These are phyloP conservation scores for Neocucurbitaria cava DNA, from an alignment of 2,329 filamentous ascomycete genomes.

Conservation along the genomic window DNA sequence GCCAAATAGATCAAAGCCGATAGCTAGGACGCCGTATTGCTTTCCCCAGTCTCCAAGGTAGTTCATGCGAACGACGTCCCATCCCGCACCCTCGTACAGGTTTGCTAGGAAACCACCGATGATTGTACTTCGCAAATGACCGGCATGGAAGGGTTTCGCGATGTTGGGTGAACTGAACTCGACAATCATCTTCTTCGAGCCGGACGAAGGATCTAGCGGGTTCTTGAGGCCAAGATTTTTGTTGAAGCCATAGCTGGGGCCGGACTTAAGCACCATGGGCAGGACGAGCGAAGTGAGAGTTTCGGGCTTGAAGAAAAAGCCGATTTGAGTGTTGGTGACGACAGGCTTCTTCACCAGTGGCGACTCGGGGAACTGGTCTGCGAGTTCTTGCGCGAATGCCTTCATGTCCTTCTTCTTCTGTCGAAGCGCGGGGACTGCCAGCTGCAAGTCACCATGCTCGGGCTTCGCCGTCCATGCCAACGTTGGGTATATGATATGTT, in stretches of 20 bases:
- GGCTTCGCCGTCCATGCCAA: slow-evolving; percentile 80
- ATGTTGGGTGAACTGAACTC: slow-evolving; percentile 89
- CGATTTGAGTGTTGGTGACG: slow-evolving; percentile 72
- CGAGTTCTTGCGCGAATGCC: slow-evolving; percentile 63
- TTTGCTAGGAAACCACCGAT: slow-evolving; percentile 77
- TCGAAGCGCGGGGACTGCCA: slow-evolving; percentile 80
- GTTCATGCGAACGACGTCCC: slow-evolving; percentile 75
- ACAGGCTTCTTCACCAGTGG: slow-evolving; percentile 75
- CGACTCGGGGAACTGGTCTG: slow-evolving; percentile 72
- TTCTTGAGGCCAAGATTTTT: slow-evolving; percentile 66
- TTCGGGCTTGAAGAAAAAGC: slow-evolving; percentile 80
- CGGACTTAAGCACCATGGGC: slow-evolving; percentile 71
- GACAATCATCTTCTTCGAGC: slow-evolving; percentile 72
- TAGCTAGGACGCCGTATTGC: slow-evolving; percentile 73
- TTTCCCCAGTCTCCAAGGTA: slow-evolving; percentile 84
- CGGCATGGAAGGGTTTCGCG: slow-evolving; percentile 80
- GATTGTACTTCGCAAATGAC: slow-evolving; percentile 77
- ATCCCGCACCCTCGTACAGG: slow-evolving; percentile 71
- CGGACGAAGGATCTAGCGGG: slow-evolving; percentile 64
- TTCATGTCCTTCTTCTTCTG: slow-evolving; percentile 70
- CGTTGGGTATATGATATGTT: slow-evolving; percentile 73
- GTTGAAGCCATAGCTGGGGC: slow-evolving; percentile 69
- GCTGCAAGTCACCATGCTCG: slow-evolving; percentile 81
- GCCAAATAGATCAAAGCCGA: slow-evolving; percentile 78
- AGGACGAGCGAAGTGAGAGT: slow-evolving; percentile 71